Base-by-base conservation (phyloP, 2,329 filamentous ascomycete species). In the Arthrobotrys sphaeroides region DNA sequence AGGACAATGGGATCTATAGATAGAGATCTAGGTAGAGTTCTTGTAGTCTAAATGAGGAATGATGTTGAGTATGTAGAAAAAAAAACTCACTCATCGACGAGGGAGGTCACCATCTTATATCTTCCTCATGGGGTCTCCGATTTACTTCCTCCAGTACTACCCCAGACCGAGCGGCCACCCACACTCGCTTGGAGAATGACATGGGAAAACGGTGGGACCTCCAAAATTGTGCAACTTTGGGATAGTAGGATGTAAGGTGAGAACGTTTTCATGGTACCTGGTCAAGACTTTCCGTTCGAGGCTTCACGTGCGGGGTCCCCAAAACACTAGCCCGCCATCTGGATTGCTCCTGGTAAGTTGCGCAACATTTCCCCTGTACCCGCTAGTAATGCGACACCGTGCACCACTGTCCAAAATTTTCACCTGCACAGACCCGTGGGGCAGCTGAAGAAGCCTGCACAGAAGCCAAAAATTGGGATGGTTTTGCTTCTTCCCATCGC, bases 401-500 rank as follows among this genome's bases (percentile, higher is more conserved):
- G 33, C 33, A 18, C 38, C 26, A 60, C 43, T 31, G 53, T 40
- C 59, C 59, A 57, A 72, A 72, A 45, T 64, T 72, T 72, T 49
- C 33, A 47, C 40, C 67, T 57, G 67, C 57, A 65, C 47, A 64
- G 67, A 64, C 67, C 59, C 67, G 47, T 65, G 59, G 28, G 49
- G 47, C 49, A 57, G 45, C 42, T 70, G 59, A 57, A n/a, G 38
- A 59, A 57, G 28, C 24, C 36, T 62, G 57, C 45, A 33, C 16
- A 53, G 24, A 43, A 49, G 26, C 36, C 53, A 51, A 49, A 28
- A 42, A 33, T 22, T 38, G 51, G 43, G 16, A 36, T 18, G 47
- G 24, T 40, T 70, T 72, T 72, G 67, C 67, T 72, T 72, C 47
- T 72, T 72, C 31, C 28, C 49, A 40, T 72, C 67, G 67, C 67